A percentile compares a stretch with the other conserved stretches of the same genome.
Evolutionary conservation across 169 alveolate species (phyloP).

Genomic region (Perkinsus chesapeaki): DNA sequence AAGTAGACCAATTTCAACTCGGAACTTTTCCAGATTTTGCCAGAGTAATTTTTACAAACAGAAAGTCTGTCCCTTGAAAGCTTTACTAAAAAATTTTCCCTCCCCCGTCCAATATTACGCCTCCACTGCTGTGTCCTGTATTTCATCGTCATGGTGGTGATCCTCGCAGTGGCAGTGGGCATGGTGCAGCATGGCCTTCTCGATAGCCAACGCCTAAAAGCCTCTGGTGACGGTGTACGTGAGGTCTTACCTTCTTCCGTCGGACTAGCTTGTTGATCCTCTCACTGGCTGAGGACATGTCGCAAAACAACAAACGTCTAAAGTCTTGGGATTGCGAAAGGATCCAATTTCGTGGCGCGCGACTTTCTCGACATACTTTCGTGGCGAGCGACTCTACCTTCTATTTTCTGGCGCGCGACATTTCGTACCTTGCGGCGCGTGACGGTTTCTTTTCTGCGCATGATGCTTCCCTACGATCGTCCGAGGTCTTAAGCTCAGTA

Average conservation of each 20-base stretch:
- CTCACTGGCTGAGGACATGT: conserved; percentile 1
- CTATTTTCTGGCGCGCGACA: too few species aligned
- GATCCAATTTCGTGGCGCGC: too few species aligned
- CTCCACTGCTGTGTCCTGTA: too few species aligned
- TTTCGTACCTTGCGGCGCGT: neutral
- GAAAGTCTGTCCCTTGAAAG: neutral
- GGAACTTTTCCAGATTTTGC: too few species aligned
- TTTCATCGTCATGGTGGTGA: neutral
- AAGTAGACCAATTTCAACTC: too few species aligned
- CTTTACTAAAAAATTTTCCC: neutral
- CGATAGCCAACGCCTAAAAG: neutral
- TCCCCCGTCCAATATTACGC: neutral
- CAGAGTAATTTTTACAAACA: too few species aligned
- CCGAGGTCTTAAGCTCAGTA: too few species aligned
- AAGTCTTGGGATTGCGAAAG: neutral
- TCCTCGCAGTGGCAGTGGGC: neutral
- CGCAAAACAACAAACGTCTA: neutral
- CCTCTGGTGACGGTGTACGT: neutral
- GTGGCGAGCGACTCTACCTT: too few species aligned
- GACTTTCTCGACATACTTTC: too few species aligned
- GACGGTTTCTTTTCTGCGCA: neutral
- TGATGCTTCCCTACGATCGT: neutral
- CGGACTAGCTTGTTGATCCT: neutral
- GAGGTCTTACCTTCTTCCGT: neutral
- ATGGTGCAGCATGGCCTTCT: neutral